Conservation (phyloP, 805 yeast species). For the Wickerhamomyces mucosus region DNA sequence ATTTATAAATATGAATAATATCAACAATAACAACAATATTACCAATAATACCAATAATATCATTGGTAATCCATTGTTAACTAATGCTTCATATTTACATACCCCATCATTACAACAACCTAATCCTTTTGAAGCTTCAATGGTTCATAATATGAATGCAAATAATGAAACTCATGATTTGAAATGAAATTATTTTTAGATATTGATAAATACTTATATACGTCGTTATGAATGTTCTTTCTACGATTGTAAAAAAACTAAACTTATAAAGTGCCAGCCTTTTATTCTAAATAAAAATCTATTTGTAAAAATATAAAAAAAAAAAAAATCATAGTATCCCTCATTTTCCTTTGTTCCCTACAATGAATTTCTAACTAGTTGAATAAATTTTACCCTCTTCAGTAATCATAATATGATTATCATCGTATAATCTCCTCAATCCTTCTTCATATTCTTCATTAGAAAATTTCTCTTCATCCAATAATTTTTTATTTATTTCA, state of each 20-base stretch:
- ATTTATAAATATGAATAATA: conserved; percentile 6
- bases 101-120: conserved; percentile 3
- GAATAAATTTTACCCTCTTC: conserved; percentile 15
- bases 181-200: too few species aligned
- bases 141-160: conserved; percentile 11
- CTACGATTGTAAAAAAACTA: too few species aligned
- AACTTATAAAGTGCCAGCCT: too few species aligned
- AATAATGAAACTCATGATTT: conserved; percentile 1
- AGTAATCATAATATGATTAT: conserved; percentile 24
- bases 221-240: too few species aligned
- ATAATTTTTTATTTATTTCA: conserved; percentile 26
- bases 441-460: conserved; percentile 29
- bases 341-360: too few species aligned
- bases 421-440: conserved; percentile 21
- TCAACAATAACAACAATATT: conserved; percentile 5
- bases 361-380: conserved; percentile 1
- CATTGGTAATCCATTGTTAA: background rate
- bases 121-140: conserved; percentile 19
- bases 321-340: background rate
- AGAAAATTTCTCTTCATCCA: conserved; percentile 27
- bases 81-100: background rate
- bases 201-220: too few species aligned
- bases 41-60: conserved; percentile 1
- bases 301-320: background rate
- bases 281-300: background rate